Evolutionary conservation across 2,329 filamentous ascomycete genomes (phyloP).

Genomic region (Aspergillus sp.): DNA sequence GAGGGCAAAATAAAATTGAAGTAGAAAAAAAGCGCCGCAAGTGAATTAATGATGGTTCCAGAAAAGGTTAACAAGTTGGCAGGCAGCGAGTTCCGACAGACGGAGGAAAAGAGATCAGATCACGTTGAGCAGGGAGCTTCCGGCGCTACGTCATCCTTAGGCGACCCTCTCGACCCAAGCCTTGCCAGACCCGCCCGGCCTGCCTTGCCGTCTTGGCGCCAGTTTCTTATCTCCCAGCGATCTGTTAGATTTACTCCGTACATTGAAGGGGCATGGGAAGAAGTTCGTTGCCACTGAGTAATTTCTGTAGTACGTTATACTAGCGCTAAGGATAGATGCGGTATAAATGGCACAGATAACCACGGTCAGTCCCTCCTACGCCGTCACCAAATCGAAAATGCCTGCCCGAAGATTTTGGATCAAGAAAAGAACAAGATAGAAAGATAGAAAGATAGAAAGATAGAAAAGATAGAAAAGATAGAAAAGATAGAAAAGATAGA

Average conservation of each 20-base stretch:
- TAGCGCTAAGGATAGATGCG: not conserved
- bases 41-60: not conserved
- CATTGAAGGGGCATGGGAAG: too few species aligned
- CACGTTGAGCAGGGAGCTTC: not conserved
- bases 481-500: not conserved
- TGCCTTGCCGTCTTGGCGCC: conserved; percentile 4
- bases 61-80: conserved; percentile 2
- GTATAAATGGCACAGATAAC: not conserved
- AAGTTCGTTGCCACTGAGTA: too few species aligned
- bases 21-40: conserved; percentile 1
- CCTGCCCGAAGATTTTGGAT: not conserved
- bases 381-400: too few species aligned
- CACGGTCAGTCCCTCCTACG: not conserved
- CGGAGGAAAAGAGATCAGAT: conserved; percentile 5
- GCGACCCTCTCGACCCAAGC: not conserved
- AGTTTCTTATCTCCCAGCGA: too few species aligned
- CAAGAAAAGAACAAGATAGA: not conserved
- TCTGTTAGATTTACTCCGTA: too few species aligned
- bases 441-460: too few species aligned
- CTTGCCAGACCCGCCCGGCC: conserved; percentile 9
- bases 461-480: not conserved
- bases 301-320: not conserved
- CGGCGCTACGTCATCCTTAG: conserved; percentile 7
- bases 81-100: conserved; percentile 4
- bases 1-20: not conserved